phyloP scores from a whole-genome alignment of 306 rosid genomes.

The Inga oerstediana region DNA sequence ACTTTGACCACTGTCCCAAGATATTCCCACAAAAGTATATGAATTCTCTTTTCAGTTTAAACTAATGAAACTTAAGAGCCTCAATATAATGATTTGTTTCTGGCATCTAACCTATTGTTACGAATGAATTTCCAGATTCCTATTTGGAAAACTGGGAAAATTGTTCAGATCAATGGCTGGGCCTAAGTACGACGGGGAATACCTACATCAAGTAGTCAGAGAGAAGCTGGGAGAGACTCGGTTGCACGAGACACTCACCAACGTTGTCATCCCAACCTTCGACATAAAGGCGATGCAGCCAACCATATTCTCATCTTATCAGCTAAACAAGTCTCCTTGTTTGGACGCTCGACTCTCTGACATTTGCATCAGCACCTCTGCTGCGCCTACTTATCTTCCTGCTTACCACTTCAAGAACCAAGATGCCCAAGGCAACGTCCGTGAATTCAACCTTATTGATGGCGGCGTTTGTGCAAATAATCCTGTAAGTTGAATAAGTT shows the following conservation, averaged over 20 bases:
- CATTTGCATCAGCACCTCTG: slow-evolving; percentile 51
- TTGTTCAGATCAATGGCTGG: slow-evolving; percentile 50
- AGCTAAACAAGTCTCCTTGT: slow-evolving; percentile 30
- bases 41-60: not conserved
- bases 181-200: slow-evolving; percentile 77
- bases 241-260: slow-evolving; percentile 63
- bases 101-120: not conserved
- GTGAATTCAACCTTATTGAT: slow-evolving; percentile 50
- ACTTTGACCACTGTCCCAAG: slow-evolving; percentile 48
- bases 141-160: slow-evolving; percentile 22
- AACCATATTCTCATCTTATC: slow-evolving; percentile 57
- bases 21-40: slow-evolving; percentile 55
- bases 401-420: slow-evolving; percentile 38
- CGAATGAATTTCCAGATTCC: slow-evolving; percentile 17
- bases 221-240: slow-evolving; percentile 61
- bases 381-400: slow-evolving; percentile 50
- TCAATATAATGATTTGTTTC: not conserved
- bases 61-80: not conserved
- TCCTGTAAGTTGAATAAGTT: slow-evolving; percentile 30
- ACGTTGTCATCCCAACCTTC: slow-evolving; percentile 63
- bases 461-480: slow-evolving; percentile 57
- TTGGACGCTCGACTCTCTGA: slow-evolving; percentile 46
- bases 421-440: slow-evolving; percentile 29
- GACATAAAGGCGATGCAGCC: slow-evolving; percentile 70
- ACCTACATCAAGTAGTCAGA: slow-evolving; percentile 55